Evolutionary conservation across 2,329 filamentous ascomycete species (phyloP).

Genomic region (Fusarium fracticaudum): DNA sequence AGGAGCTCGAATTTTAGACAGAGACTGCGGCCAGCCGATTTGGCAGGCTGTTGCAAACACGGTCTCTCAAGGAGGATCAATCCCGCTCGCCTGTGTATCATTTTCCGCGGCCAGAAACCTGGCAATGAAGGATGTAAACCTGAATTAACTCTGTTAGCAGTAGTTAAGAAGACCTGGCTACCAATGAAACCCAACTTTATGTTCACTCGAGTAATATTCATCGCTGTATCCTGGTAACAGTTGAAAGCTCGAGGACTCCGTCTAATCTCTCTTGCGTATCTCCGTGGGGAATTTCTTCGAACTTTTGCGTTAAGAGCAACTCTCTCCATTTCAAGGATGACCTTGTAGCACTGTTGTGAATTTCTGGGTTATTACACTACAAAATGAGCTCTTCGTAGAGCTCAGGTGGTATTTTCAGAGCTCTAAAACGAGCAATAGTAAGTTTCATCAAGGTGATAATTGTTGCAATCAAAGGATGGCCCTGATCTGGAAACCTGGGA

Average conservation of each 20-base stretch:
- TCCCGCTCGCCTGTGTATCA: neutral
- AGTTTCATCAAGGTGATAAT: neutral
- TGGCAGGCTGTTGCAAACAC: neutral
- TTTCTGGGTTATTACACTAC: neutral
- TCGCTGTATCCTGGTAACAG: neutral
- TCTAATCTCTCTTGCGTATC: neutral
- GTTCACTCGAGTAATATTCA: neutral
- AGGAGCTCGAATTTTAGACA: neutral
- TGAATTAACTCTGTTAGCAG: neutral
- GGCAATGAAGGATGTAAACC: neutral
- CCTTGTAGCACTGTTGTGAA: neutral
- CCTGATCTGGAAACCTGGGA: neutral
- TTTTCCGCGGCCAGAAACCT: neutral
- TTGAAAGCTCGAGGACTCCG: neutral
- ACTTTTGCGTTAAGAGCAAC: neutral
- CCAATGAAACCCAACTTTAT: neutral
- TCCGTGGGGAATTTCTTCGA: neutral
- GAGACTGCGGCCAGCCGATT: neutral
- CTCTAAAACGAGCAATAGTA: neutral
- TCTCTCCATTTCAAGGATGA: neutral
- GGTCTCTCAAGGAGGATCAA: neutral
- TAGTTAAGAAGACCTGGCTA: neutral
- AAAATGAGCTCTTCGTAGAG: neutral
- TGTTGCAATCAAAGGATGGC: neutral
- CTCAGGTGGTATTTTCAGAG: neutral